These are phyloP conservation scores for Leccinum boreale DNA, from an alignment of 768 basidiomycete species.

Conservation along the genomic window DNA sequence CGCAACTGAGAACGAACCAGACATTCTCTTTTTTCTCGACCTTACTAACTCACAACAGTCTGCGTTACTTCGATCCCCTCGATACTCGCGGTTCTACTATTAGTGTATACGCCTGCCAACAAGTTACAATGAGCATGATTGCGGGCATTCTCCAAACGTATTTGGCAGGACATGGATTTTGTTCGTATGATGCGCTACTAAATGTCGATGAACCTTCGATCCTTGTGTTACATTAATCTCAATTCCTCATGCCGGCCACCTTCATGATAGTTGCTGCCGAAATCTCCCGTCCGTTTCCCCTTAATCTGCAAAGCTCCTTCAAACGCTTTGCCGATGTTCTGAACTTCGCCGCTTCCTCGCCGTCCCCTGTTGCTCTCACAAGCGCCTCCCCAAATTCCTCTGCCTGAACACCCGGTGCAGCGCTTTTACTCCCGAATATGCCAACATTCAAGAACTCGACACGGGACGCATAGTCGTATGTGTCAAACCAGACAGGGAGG, in stretches of 20 bases:
- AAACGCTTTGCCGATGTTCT: constrained; percentile 4
- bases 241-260: background rate
- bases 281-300: constrained; percentile 3
- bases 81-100: too few species aligned
- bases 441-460: constrained; percentile 9
- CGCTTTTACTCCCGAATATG: background rate
- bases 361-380: constrained; percentile 3
- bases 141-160: too few species aligned
- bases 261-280: background rate
- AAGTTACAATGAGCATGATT: too few species aligned
- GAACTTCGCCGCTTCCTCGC: constrained; percentile 1
- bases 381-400: constrained; percentile 7
- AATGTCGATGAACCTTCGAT: background rate
- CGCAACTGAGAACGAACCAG: too few species aligned
- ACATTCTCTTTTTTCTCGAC: too few species aligned
- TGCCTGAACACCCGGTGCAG: constrained; percentile 1
- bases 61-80: too few species aligned
- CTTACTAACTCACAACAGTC: too few species aligned
- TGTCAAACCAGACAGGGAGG: constrained; percentile 15
- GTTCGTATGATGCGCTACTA: background rate
- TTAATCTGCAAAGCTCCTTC: constrained; percentile 1
- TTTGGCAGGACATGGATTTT: too few species aligned
- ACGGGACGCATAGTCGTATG: constrained; percentile 4
- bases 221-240: background rate
- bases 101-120: too few species aligned